A percentile compares a stretch with the other conserved stretches of the same genome.
Evolutionary conservation across 2,329 filamentous ascomycete species (phyloP).

Genomic region (Aureobasidium sp.): DNA sequence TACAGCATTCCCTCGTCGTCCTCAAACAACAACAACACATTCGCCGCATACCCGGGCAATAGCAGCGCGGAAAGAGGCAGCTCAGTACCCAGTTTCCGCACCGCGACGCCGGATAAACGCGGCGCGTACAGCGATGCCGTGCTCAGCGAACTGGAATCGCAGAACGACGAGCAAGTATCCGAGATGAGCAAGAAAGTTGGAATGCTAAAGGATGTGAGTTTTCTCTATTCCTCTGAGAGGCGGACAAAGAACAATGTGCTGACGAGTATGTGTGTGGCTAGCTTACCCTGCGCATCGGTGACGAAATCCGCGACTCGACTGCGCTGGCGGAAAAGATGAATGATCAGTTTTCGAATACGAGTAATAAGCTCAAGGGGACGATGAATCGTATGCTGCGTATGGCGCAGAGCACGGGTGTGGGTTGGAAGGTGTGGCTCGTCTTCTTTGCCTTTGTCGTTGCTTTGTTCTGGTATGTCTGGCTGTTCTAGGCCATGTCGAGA

Average conservation of each 20-base stretch:
- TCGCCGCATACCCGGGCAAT: slow-evolving; percentile 24
- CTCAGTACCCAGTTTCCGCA: slow-evolving; percentile 25
- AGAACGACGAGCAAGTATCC: slow-evolving; percentile 84
- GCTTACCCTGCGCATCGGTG: slow-evolving; percentile 88
- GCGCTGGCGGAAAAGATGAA: slow-evolving; percentile 93
- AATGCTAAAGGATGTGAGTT: slow-evolving; percentile 74
- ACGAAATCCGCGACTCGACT: slow-evolving; percentile 86
- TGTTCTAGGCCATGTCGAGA: slow-evolving; percentile 38
- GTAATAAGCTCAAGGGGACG: slow-evolving; percentile 72
- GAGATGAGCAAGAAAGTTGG: slow-evolving; percentile 87
- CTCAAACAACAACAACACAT: slow-evolving; percentile 18
- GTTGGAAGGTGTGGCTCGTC: slow-evolving; percentile 86
- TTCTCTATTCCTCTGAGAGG: not conserved
- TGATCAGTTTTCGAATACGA: slow-evolving; percentile 79
- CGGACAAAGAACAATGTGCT: not conserved
- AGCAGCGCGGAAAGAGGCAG: slow-evolving; percentile 15
- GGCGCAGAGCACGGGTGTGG: slow-evolving; percentile 88
- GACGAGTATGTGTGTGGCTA: slow-evolving; percentile 26
- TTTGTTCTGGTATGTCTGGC: slow-evolving; percentile 87
- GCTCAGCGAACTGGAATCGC: slow-evolving; percentile 85
- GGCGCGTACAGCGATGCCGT: slow-evolving; percentile 91
- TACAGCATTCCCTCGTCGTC: slow-evolving; percentile 2
- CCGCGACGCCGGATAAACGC: slow-evolving; percentile 45
- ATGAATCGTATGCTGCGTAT: slow-evolving; percentile 97
- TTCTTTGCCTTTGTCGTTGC: slow-evolving; percentile 80